phyloP scores from a whole-genome alignment of 306 rosid species.

The Casuarina equisetifolia region DNA sequence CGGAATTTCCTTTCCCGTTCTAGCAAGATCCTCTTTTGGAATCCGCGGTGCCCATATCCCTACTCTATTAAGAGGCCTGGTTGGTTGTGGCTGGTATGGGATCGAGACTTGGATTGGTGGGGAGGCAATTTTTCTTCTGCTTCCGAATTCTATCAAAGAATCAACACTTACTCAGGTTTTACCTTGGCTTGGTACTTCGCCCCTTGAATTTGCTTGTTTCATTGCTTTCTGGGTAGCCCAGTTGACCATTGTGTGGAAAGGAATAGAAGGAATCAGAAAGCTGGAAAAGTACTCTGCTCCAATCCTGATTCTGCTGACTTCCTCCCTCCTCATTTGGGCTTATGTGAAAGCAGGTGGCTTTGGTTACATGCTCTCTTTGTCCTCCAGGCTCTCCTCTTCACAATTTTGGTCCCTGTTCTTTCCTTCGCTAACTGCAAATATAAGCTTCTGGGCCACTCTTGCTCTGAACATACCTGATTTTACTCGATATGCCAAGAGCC shows the following conservation, averaged over 20 bases:
- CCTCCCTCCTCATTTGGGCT: constrained; percentile 65
- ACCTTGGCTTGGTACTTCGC: constrained; percentile 87
- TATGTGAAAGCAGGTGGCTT: constrained; percentile 71
- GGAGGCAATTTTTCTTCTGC: constrained; percentile 74
- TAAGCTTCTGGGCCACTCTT: constrained; percentile 85
- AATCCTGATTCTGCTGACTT: constrained; percentile 58
- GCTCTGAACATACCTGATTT: constrained; percentile 93
- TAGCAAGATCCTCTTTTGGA: constrained; percentile 84
- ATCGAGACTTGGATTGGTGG: constrained; percentile 97
- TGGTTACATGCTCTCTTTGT: constrained; percentile 67
- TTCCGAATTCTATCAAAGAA: constrained; percentile 52
- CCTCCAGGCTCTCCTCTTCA: constrained; percentile 58
- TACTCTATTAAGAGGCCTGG: constrained; percentile 68
- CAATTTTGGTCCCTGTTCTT: constrained; percentile 75
- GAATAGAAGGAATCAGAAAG: constrained; percentile 76
- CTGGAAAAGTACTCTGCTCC: constrained; percentile 93
- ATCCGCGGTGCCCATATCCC: constrained; percentile 85
- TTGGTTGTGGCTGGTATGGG: constrained; percentile 99
- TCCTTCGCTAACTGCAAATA: constrained; percentile 86
- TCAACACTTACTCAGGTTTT: constrained; percentile 31
- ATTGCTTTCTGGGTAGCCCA: constrained; percentile 64
- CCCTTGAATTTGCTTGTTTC: constrained; percentile 74
- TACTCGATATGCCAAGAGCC: constrained; percentile 70
- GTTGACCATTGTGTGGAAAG: constrained; percentile 64
- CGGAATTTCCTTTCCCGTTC: constrained; percentile 83